phyloP scores from a whole-genome alignment of 2,329 filamentous ascomycete species.

The Phaeosphaeria sp. region DNA sequence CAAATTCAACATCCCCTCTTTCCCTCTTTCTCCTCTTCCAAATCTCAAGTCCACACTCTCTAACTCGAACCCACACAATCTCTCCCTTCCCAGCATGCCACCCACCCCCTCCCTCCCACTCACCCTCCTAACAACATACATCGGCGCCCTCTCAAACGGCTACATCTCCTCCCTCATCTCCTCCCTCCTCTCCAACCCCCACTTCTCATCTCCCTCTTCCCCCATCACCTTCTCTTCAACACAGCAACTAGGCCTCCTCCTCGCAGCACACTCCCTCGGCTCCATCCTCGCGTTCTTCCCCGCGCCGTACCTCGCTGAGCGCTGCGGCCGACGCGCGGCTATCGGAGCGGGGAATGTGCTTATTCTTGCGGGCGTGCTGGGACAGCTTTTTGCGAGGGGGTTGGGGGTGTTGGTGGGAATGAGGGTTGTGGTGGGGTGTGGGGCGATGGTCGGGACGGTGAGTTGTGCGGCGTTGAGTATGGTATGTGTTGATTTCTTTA shows the following conservation, averaged over 20 bases:
- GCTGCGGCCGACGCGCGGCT: conserved; percentile 17
- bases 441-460: conserved; percentile 17
- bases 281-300: conserved; percentile 27
- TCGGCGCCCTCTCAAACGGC: conserved; percentile 24
- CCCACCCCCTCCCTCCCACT: conserved; percentile 12
- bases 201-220: conserved; percentile 3
- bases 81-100: not conserved
- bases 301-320: conserved; percentile 24
- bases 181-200: conserved; percentile 19
- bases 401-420: conserved; percentile 12
- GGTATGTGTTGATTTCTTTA: too few species aligned
- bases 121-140: conserved; percentile 22
- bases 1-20: not conserved
- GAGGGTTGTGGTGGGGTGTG: conserved; percentile 16
- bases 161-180: conserved; percentile 26
- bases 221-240: conserved; percentile 11
- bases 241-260: conserved; percentile 17
- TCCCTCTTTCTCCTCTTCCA: too few species aligned
- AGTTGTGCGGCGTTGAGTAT: conserved; percentile 15
- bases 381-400: conserved; percentile 15
- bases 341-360: conserved; percentile 16
- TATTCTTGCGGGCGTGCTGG: conserved; percentile 14
- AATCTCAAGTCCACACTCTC: not conserved
- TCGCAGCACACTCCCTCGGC: conserved; percentile 21
- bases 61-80: not conserved